Conservation (phyloP, 2,329 filamentous ascomycete genomes). For the Aspergillus texensis region DNA sequence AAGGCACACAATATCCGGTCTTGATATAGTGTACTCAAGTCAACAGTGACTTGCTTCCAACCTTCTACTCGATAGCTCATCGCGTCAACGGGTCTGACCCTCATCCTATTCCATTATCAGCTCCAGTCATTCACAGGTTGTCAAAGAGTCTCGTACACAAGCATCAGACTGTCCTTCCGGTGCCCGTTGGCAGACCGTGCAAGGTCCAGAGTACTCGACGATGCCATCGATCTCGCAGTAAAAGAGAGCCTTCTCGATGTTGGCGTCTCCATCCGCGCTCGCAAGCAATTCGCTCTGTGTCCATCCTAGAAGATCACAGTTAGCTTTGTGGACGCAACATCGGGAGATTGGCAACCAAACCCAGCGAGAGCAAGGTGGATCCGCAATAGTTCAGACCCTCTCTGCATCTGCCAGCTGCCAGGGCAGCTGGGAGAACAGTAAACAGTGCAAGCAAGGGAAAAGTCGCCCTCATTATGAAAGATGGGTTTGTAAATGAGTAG, state of each 20-base stretch:
- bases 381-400: constrained; percentile 5
- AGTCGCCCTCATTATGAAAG: not conserved
- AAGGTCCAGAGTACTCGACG: not conserved
- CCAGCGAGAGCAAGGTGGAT: not conserved
- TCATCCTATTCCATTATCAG: not conserved
- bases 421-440: not conserved
- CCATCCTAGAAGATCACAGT: not conserved
- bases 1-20: too few species aligned
- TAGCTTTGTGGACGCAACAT: not conserved
- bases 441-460: not conserved
- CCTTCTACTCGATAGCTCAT: too few species aligned
- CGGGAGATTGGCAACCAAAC: not conserved
- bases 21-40: too few species aligned
- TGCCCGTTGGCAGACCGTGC: not conserved
- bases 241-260: not conserved
- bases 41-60: too few species aligned
- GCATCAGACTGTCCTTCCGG: not conserved
- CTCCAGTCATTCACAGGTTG: not conserved
- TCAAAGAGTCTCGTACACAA: not conserved
- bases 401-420: not conserved
- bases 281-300: not conserved
- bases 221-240: not conserved
- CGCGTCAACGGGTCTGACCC: not conserved
- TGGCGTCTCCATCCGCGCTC: not conserved
- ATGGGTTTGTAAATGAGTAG: not conserved